Evolutionary conservation across 2,329 filamentous ascomycete genomes (phyloP).

Genomic region (Pseudofabraea citricarpa): DNA sequence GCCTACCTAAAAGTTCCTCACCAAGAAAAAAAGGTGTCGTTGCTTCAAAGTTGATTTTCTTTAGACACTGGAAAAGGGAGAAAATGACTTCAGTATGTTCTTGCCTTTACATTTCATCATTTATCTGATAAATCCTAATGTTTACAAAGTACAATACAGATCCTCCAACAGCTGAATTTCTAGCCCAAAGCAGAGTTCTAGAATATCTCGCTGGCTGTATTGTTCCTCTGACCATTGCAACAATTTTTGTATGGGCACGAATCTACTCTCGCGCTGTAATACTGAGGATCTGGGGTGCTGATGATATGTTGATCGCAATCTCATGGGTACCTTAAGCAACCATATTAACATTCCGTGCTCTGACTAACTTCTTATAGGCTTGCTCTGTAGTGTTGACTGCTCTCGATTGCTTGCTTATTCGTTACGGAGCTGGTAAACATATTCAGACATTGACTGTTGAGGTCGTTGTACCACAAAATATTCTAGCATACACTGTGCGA

Average conservation of each 20-base stretch:
- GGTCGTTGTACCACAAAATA: slow-evolving; percentile 5
- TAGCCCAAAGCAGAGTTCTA: slow-evolving; percentile 7
- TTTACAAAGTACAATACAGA: no score
- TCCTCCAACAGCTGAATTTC: neutral
- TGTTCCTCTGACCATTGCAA: slow-evolving; percentile 8
- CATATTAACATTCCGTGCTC: neutral
- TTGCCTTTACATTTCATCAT: no score
- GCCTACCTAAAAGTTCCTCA: no score
- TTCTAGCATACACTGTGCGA: slow-evolving; percentile 8
- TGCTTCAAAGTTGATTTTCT: no score
- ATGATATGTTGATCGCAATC: slow-evolving; percentile 12
- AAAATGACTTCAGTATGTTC: no score
- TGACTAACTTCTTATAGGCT: neutral
- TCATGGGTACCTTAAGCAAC: slow-evolving; percentile 8
- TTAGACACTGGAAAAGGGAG: no score
- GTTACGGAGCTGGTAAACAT: slow-evolving; percentile 9
- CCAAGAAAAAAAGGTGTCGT: no score
- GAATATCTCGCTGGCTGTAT: slow-evolving; percentile 9
- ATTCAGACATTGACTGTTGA: neutral
- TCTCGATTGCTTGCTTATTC: slow-evolving; percentile 5
- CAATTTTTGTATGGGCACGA: slow-evolving; percentile 12
- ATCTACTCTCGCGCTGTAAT: slow-evolving; percentile 13
- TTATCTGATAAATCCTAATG: no score
- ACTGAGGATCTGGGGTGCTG: slow-evolving; percentile 9
- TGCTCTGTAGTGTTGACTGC: slow-evolving; percentile 7